Percentiles rank a stretch among this genome's conserved stretches.
Evolutionary conservation across 148 eudicot genomes (phyloP).

Genomic region (Chenopodium quinoa): DNA sequence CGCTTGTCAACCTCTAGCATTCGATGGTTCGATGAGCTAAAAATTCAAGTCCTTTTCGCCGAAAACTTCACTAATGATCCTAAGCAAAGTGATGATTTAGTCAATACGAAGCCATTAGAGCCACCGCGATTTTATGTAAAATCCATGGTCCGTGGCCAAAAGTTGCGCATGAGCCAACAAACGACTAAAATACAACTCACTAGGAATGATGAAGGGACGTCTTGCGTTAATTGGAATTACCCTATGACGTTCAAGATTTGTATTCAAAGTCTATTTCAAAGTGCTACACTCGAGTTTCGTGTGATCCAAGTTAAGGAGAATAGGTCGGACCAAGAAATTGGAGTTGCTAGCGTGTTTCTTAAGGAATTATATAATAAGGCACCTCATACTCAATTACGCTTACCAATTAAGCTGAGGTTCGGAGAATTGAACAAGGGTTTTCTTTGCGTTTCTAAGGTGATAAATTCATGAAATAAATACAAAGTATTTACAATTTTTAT

Average conservation of each 20-base stretch:
- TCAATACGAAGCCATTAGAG: background rate
- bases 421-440: background rate
- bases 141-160: slow-evolving; percentile 1
- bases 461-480: no score
- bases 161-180: background rate
- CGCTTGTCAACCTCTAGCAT: background rate
- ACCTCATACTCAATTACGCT: background rate
- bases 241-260: slow-evolving; percentile 12
- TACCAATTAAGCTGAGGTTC: background rate
- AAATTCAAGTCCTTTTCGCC: background rate
- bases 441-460: background rate
- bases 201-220: background rate
- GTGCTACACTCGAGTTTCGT: slow-evolving; percentile 11
- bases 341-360: slow-evolving; percentile 4
- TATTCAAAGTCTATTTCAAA: background rate
- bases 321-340: background rate
- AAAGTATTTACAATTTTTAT: no score
- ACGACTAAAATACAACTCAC: background rate
- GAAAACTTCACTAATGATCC: background rate
- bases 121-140: slow-evolving; percentile 7
- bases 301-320: slow-evolving; percentile 6
- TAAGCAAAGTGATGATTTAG: background rate
- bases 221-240: background rate
- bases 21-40: slow-evolving; percentile 9
- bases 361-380: background rate